These are phyloP conservation scores for Podosphaera aphanis DNA, from an alignment of 2,329 filamentous ascomycete genomes.

Conservation along the genomic window DNA sequence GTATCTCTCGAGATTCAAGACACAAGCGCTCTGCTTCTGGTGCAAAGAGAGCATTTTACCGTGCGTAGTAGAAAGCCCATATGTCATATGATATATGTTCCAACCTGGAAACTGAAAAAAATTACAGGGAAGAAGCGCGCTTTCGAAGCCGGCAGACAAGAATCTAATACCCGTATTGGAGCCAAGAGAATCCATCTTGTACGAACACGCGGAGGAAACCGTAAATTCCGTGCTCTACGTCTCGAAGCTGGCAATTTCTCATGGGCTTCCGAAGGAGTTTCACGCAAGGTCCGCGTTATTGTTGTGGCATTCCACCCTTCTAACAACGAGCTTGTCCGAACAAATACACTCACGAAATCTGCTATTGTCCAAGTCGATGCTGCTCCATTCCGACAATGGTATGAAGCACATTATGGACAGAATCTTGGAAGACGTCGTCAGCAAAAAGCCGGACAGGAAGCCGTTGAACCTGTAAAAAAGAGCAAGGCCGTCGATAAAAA, in stretches of 20 bases:
- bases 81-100: conserved; percentile 41
- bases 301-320: conserved; percentile 96
- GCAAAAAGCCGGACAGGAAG: conserved; percentile 36
- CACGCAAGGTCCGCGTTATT: conserved; percentile 98
- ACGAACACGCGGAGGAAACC: conserved; percentile 94
- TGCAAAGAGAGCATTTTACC: conserved; percentile 89
- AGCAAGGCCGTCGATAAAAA: conserved; percentile 90
- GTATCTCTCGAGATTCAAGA: conserved; percentile 99
- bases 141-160: conserved; percentile 99
- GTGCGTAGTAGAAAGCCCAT: conserved; percentile 53
- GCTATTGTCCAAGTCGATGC: conserved; percentile 98
- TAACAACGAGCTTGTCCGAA: conserved; percentile 99
- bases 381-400: conserved; percentile 98
- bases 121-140: conserved; percentile 73
- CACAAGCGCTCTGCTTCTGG: conserved; percentile 99
- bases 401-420: conserved; percentile 97
- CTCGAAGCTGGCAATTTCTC: conserved; percentile 98
- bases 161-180: conserved; percentile 98
- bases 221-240: conserved; percentile 97
- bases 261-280: conserved; percentile 92
- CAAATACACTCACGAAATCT: conserved; percentile 98
- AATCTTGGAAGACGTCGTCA: conserved; percentile 74
- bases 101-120: conserved; percentile 37
- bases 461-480: conserved; percentile 40
- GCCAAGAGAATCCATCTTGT: conserved; percentile 90